Base-by-base conservation (phyloP, 768 basidiomycete species). In the Tylopilus rubrobrunneus region DNA sequence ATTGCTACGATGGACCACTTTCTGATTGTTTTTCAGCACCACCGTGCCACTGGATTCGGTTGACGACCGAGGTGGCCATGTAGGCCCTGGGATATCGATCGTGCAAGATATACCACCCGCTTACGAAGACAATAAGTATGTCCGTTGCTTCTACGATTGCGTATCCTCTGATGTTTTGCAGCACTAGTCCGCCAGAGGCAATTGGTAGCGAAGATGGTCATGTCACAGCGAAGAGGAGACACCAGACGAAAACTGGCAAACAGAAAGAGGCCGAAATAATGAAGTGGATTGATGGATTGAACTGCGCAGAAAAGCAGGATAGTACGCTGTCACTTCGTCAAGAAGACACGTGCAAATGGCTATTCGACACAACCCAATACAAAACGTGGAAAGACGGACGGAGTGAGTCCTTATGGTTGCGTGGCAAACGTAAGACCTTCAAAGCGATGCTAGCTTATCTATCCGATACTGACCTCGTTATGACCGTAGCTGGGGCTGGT, bases 241-340 rank as follows among this genome's bases (percentile, higher is more conserved):
- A 45, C 14, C 23, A 8, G 4, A 33, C 27, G 14, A 53, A 23
- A n/a, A 27, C 10, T 10, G 34, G 31, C 36, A 15, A 53, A 28
- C 50, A 31, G 17, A 37, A 23, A 29, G 4, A 33, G 15, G 43
- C 45, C 23, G 46, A 48, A 28, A 12, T 48, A 48, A n/a, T 28
- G 40, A 34, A 42, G n/a, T 53, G 52, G 52, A 46, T 53, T 2
- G 40, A 53, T 9, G 52, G 45, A 27, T 17, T 53, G 19, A 47
- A 43, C 25, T 53, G 39, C 9, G 44, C 54, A 17, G 49, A 51
- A 21, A 55, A 55, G 6, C 54, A 55, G 6, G 54, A 55, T 19
- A 19, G 10, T 14, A 51, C 31, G 2, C 12, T 51, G 39, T 40
- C 4, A 25, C 44, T 55, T 27, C 44, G 49, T 4, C 54, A 51